These are phyloP conservation scores for Curvularia verruculosa DNA, from an alignment of 2,329 filamentous ascomycete species.

Conservation along the genomic window DNA sequence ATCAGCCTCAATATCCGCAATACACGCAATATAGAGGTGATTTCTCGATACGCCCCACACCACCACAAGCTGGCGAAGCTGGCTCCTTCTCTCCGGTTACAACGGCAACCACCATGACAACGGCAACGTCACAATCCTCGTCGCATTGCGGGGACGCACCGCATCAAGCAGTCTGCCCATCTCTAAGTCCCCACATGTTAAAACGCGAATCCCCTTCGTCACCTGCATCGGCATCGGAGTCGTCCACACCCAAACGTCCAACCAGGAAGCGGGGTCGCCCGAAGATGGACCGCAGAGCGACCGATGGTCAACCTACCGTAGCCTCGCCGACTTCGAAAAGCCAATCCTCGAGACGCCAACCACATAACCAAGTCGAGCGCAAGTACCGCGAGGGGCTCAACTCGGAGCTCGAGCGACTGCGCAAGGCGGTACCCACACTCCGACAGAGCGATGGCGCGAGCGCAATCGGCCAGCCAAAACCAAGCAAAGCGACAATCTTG, in stretches of 20 bases:
- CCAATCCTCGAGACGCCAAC: slow-evolving; percentile 32
- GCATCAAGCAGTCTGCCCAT: slow-evolving; percentile 30
- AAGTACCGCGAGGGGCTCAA: slow-evolving; percentile 41
- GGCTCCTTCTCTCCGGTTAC: slow-evolving; percentile 27
- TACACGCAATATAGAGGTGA: slow-evolving; percentile 24
- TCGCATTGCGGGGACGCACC: slow-evolving; percentile 43
- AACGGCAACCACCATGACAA: slow-evolving; percentile 15
- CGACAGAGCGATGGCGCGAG: slow-evolving; percentile 36
- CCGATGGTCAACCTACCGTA: slow-evolving; percentile 19
- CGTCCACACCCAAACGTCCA: slow-evolving; percentile 33
- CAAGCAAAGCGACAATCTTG: slow-evolving; percentile 44
- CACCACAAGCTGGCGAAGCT: slow-evolving; percentile 20
- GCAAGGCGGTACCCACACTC: slow-evolving; percentile 39
- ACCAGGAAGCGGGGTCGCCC: slow-evolving; percentile 43
- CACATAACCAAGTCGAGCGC: slow-evolving; percentile 46
- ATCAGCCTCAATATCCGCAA: slow-evolving; percentile 30
- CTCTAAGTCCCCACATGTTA: slow-evolving; percentile 35
- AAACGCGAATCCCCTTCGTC: slow-evolving; percentile 41
- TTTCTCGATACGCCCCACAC: slow-evolving; percentile 28
- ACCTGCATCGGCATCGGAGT: slow-evolving; percentile 25
- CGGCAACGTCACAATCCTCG: slow-evolving; percentile 37
- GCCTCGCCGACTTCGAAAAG: slow-evolving; percentile 18
- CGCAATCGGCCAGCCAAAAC: slow-evolving; percentile 38
- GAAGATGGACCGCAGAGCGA: slow-evolving; percentile 33
- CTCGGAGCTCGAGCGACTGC: slow-evolving; percentile 37